Evolutionary conservation across 352 stramenopile genomes (phyloP).

Genomic region (Elongisporangium prolatum): DNA sequence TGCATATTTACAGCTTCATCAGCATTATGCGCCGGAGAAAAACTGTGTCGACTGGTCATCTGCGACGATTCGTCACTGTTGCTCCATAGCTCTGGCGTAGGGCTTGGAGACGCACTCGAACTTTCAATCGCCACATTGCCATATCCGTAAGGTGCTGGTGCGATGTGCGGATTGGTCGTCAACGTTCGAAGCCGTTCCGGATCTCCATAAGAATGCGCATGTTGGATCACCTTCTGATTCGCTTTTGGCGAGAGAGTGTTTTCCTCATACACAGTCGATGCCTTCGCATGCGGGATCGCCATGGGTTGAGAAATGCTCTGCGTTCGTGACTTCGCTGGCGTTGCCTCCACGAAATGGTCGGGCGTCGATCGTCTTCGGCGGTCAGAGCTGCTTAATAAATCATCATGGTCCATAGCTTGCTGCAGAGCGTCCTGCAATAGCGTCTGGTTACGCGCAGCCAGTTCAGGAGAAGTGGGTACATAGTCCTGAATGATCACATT

Average conservation of each 20-base stretch:
- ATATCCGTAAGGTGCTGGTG: conserved; percentile 67
- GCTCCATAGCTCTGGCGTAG: background rate
- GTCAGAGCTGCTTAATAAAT: conserved; percentile 3
- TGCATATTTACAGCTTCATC: conserved; percentile 2
- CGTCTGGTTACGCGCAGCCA: conserved; percentile 10
- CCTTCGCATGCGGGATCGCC: conserved; percentile 65
- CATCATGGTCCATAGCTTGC: conserved; percentile 1
- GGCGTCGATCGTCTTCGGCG: conserved; percentile 13
- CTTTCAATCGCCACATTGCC: conserved; percentile 65
- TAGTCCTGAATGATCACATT: conserved; percentile 87
- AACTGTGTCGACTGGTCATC: background rate
- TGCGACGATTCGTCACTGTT: conserved; percentile 1
- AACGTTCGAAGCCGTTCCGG: conserved; percentile 39
- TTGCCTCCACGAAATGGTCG: conserved; percentile 11
- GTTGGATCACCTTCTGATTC: conserved; percentile 31
- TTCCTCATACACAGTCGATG: conserved; percentile 23
- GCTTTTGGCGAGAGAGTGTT: conserved; percentile 11
- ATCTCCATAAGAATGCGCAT: conserved; percentile 71
- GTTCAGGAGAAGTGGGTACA: conserved; percentile 59
- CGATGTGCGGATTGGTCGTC: conserved; percentile 57
- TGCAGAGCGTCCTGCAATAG: conserved; percentile 1
- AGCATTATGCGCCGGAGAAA: background rate
- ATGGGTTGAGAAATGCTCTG: conserved; percentile 72
- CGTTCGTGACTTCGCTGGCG: conserved; percentile 1
- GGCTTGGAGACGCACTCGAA: background rate